A percentile compares a stretch with the other conserved stretches of the same genome.
Conservation (phyloP, 495 filamentous ascomycete genomes). For the Penicillium goetzii region DNA sequence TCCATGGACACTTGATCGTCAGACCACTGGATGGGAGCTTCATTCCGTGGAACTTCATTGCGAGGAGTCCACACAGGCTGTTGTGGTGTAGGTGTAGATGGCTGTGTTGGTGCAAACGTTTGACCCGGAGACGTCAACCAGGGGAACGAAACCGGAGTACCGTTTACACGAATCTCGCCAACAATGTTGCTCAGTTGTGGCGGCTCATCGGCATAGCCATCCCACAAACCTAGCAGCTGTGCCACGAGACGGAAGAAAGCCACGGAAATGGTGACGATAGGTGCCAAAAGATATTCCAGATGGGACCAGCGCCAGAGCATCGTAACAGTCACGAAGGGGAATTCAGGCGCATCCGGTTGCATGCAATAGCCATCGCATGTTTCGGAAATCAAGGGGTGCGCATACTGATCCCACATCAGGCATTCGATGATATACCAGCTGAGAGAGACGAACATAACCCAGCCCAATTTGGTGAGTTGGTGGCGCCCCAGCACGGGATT, state of each 20-base stretch:
- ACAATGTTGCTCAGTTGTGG: constrained; percentile 32
- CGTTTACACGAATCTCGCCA: constrained; percentile 42
- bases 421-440: constrained; percentile 64
- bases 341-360: constrained; percentile 47
- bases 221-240: constrained; percentile 47
- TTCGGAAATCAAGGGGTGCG: constrained; percentile 56
- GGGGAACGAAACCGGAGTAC: constrained; percentile 33
- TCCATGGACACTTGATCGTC: constrained; percentile 38
- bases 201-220: constrained; percentile 49
- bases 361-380: constrained; percentile 52
- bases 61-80: constrained; percentile 25
- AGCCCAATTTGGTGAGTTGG: constrained; percentile 60
- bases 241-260: constrained; percentile 38
- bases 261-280: constrained; percentile 37
- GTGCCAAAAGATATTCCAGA: constrained; percentile 36
- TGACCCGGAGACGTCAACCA: constrained; percentile 27
- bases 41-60: constrained; percentile 14
- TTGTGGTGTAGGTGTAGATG: constrained; percentile 14
- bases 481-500: constrained; percentile 44
- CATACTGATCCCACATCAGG: constrained; percentile 63
- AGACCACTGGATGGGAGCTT: constrained; percentile 18
- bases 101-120: constrained; percentile 7
- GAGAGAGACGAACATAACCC: constrained; percentile 49
- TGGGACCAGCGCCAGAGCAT: constrained; percentile 53
- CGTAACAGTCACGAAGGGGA: constrained; percentile 51